Evolutionary conservation across 2,329 filamentous ascomycete genomes (phyloP), one percentile per base, ranked within the genome.

Genomic region (Mariannaea elegans): DNA sequence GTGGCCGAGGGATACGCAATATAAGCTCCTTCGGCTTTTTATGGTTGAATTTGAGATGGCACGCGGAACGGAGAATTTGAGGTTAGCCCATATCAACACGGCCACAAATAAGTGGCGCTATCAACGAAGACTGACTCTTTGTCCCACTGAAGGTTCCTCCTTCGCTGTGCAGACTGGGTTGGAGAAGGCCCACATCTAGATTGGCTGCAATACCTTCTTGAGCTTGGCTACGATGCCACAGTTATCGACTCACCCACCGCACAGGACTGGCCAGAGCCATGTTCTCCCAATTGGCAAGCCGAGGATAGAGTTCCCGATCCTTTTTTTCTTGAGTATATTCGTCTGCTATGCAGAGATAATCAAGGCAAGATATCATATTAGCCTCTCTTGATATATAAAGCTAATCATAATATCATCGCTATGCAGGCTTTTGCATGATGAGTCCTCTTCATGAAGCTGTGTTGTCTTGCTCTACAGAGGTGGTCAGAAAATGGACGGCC

Each of bases 381-480:
- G 13, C 8, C 13, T 27, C 3, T 12, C 18, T 18, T 13, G 9
- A 9, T 29, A 24, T 13, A 12, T 4, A 19, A 23, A 32, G 27
- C 19, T 52, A 36, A 12, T 16, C 7, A 32, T 18, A 9, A 52
- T 23, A 16, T 27, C 31, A 57, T 9, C 38, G 29, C 4, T 51
- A 45, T 45, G 10, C 27, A 24, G 36, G 46, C 9, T 27, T 27
- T 9, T 5, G 24, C 9, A 27, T 27, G 24, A 27, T 27, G 24
- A 50, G 27, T 3, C 27, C 38, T 9, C 38, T 57, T 5, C 54
- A 51, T 14, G 31, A 57, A 27, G 29, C 47, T 16, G 9, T 39
- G 4, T 7, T 53, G 18, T 27, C 24, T 27, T 27, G 6, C 24
- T 5, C 5, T 9, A 27, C 24, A 27, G 24, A 27, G 24, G 24